These are phyloP conservation scores for Botrytis fabae DNA, from an alignment of 2,329 filamentous ascomycete genomes.

Conservation along the genomic window DNA sequence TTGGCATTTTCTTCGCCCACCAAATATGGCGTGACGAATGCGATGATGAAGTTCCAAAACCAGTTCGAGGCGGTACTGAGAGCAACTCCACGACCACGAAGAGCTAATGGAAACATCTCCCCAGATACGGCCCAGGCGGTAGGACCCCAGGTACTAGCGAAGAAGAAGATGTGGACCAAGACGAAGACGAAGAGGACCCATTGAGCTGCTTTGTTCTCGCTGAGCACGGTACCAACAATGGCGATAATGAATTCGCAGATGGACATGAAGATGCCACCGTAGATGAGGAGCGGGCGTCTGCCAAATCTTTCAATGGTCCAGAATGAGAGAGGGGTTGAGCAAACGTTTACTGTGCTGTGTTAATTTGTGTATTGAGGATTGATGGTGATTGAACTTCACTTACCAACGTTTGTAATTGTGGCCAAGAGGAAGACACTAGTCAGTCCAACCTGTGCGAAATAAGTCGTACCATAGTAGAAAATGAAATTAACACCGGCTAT, in stretches of 20 bases:
- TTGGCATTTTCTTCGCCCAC: slow-evolving; percentile 50
- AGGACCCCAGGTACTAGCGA: slow-evolving; percentile 77
- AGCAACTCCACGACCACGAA: slow-evolving; percentile 71
- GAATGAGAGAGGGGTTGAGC: slow-evolving; percentile 78
- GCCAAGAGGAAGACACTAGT: slow-evolving; percentile 75
- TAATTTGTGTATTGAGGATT: not conserved
- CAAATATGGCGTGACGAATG: slow-evolving; percentile 72
- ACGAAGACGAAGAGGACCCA: slow-evolving; percentile 51
- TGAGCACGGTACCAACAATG: slow-evolving; percentile 53
- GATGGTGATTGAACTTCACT: not conserved
- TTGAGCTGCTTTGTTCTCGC: slow-evolving; percentile 61
- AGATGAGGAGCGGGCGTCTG: slow-evolving; percentile 75
- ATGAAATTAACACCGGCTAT: slow-evolving; percentile 87
- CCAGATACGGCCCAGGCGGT: slow-evolving; percentile 77
- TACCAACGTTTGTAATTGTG: slow-evolving; percentile 63
- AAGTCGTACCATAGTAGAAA: slow-evolving; percentile 90
- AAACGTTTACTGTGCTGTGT: slow-evolving; percentile 67
- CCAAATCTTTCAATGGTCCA: slow-evolving; percentile 82
- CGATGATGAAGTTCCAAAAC: slow-evolving; percentile 76
- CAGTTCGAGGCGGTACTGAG: slow-evolving; percentile 86
- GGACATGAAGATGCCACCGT: slow-evolving; percentile 78
- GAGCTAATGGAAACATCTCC: slow-evolving; percentile 84
- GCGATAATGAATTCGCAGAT: slow-evolving; percentile 85
- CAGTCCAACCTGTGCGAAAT: slow-evolving; percentile 74
- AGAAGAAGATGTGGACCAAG: slow-evolving; percentile 85